These are phyloP conservation scores for Candida pini DNA, from an alignment of 805 yeast genomes.

Conservation along the genomic window DNA sequence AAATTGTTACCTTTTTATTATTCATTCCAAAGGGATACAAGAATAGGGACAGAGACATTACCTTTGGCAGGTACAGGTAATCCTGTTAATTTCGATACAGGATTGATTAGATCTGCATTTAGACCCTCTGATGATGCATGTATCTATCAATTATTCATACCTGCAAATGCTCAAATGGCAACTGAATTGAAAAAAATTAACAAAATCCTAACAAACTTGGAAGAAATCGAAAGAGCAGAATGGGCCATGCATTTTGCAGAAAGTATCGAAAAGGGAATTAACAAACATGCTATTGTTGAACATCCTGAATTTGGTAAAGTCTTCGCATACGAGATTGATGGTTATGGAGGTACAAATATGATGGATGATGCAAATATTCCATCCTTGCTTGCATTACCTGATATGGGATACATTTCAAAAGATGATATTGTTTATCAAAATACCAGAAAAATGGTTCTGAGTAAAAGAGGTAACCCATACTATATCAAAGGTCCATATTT, in stretches of 20 bases:
- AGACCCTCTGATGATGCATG: conserved; percentile 88
- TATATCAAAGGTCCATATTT: conserved; percentile 57
- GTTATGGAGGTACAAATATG: conserved; percentile 63
- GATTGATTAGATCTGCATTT: conserved; percentile 75
- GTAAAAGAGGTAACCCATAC: conserved; percentile 73
- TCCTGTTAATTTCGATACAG: conserved; percentile 69
- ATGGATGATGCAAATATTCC: conserved; percentile 95
- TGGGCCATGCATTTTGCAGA: conserved; percentile 33
- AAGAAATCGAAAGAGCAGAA: conserved; percentile 14
- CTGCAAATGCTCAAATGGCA: conserved; percentile 75
- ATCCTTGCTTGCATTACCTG: conserved; percentile 73
- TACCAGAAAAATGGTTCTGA: conserved; percentile 70
- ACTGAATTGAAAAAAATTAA: conserved; percentile 48
- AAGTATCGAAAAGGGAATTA: conserved; percentile 49
- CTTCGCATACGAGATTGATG: conserved; percentile 86
- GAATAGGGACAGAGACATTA: conserved; percentile 74
- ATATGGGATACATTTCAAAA: conserved; percentile 54
- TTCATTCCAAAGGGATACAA: conserved; percentile 67
- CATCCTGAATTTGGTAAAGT: conserved; percentile 72
- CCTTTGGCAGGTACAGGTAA: conserved; percentile 77
- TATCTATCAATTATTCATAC: conserved; percentile 72
- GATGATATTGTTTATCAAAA: conserved; percentile 63
- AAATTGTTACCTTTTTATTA: conserved; percentile 45
- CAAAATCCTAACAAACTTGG: conserved; percentile 19
- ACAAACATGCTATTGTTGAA: conserved; percentile 55